A percentile compares a stretch with the other conserved stretches of the same genome.
Conservation (phyloP, 495 filamentous ascomycete species). For the Melanomma pulvis-pyrius region DNA sequence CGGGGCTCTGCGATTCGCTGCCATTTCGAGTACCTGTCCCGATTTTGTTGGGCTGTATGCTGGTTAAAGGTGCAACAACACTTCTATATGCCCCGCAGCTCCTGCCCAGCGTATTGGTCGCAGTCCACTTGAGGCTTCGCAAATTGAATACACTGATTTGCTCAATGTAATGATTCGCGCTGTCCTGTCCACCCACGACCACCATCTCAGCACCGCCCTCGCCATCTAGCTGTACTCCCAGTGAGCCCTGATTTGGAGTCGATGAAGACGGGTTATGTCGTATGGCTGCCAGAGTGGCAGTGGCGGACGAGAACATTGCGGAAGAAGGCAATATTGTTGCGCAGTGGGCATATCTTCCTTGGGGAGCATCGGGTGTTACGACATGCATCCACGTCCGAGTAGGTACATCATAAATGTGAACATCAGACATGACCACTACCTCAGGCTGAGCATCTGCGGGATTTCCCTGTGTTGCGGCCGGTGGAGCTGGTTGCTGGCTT, state of each 20-base stretch:
- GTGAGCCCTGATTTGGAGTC: slow-evolving; percentile 78
- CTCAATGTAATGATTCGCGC: slow-evolving; percentile 97
- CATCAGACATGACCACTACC: slow-evolving; percentile 96
- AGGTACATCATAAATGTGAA: slow-evolving; percentile 92
- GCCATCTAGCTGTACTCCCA: slow-evolving; percentile 86
- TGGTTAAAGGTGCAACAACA: slow-evolving; percentile 82
- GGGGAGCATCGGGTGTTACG: slow-evolving; percentile 76
- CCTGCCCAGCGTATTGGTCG: slow-evolving; percentile 77
- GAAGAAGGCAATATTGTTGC: slow-evolving; percentile 89
- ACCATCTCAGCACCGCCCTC: slow-evolving; percentile 95
- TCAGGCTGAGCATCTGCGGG: slow-evolving; percentile 75
- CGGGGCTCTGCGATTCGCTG: slow-evolving; percentile 39
- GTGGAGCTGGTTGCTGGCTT: slow-evolving; percentile 47
- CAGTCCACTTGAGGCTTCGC: slow-evolving; percentile 93
- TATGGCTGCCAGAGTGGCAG: slow-evolving; percentile 79
- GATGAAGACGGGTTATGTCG: slow-evolving; percentile 81
- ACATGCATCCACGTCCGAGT: slow-evolving; percentile 85
- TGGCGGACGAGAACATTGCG: slow-evolving; percentile 79
- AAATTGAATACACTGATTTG: slow-evolving; percentile 98
- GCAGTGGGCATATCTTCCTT: slow-evolving; percentile 96
- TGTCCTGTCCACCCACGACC: slow-evolving; percentile 93
- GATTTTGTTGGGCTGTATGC: slow-evolving; percentile 69
- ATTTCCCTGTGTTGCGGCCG: slow-evolving; percentile 41
- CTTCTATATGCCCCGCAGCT: slow-evolving; percentile 96
- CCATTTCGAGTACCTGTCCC: slow-evolving; percentile 56